phyloP scores from a whole-genome alignment of 176 grass and related monocot genomes.

The Canna indica region DNA sequence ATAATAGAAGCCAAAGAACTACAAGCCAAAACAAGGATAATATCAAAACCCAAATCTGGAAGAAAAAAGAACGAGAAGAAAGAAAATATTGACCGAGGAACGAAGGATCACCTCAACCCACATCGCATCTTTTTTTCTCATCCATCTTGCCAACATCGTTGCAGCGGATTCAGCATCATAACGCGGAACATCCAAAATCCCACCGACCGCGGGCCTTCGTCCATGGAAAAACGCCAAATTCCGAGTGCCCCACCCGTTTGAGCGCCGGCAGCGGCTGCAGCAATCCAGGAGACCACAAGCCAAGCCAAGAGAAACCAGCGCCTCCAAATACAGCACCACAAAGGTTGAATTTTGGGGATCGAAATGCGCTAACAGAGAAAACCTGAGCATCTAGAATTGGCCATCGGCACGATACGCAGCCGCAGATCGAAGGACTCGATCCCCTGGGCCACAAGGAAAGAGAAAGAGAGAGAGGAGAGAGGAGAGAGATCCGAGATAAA shows the following conservation, averaged over 20 bases:
- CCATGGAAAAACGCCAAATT: constrained; percentile 5
- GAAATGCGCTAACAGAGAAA: background rate
- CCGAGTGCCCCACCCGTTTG: background rate
- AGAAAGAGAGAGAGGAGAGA: background rate
- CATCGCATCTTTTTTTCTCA: background rate
- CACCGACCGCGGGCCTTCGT: background rate
- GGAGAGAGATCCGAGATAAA: constrained; percentile 17
- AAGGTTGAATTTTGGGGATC: background rate
- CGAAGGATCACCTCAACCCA: background rate
- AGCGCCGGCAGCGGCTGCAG: background rate
- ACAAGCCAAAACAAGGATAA: background rate
- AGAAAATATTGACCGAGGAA: background rate
- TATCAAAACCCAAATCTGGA: background rate
- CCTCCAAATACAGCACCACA: background rate
- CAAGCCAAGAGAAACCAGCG: background rate
- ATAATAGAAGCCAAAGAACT: no score
- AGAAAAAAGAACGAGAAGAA: background rate
- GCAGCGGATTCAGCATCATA: background rate
- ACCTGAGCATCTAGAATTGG: background rate
- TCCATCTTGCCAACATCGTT: background rate
- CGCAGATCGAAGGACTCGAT: constrained; percentile 9
- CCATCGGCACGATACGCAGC: constrained; percentile 1
- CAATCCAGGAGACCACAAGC: constrained; percentile 5
- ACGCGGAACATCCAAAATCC: background rate
- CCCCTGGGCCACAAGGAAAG: background rate